Conservation (phyloP, 768 basidiomycete species). For the Roridomyces roridus region DNA sequence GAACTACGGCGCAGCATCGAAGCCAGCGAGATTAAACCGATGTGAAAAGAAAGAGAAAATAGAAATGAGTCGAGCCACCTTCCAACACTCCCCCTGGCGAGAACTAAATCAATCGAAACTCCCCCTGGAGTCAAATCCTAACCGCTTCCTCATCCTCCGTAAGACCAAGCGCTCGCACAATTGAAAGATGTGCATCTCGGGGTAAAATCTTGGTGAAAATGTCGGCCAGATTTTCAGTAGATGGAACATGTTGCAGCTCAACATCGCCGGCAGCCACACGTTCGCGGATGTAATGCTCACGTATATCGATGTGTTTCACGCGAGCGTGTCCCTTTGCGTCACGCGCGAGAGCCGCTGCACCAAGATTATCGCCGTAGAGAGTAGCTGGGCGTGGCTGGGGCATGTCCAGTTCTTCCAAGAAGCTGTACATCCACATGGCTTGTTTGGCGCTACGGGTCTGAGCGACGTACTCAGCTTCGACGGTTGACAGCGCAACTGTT, state of each 20-base stretch:
- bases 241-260: no score
- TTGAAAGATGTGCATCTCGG: no score
- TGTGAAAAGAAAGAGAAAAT: no score
- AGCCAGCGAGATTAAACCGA: no score
- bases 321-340: slow-evolving; percentile 9
- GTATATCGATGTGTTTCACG: slow-evolving; percentile 21
- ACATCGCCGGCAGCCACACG: no score
- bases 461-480: slow-evolving; percentile 35
- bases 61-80: no score
- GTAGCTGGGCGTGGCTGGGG: slow-evolving; percentile 17
- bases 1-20: no score
- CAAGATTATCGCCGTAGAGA: slow-evolving; percentile 36
- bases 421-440: no score
- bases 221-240: slow-evolving; percentile 35
- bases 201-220: slow-evolving; percentile 34
- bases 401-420: slow-evolving; percentile 27
- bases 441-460: background rate
- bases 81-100: no score
- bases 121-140: background rate
- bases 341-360: slow-evolving; percentile 20
- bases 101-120: no score
- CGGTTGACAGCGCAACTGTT: slow-evolving; percentile 25
- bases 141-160: slow-evolving; percentile 2
- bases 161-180: slow-evolving; percentile 6
- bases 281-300: no score